These are phyloP conservation scores for Vitis hybrid DNA, from an alignment of 177 flowering plant genomes.

Conservation along the genomic window DNA sequence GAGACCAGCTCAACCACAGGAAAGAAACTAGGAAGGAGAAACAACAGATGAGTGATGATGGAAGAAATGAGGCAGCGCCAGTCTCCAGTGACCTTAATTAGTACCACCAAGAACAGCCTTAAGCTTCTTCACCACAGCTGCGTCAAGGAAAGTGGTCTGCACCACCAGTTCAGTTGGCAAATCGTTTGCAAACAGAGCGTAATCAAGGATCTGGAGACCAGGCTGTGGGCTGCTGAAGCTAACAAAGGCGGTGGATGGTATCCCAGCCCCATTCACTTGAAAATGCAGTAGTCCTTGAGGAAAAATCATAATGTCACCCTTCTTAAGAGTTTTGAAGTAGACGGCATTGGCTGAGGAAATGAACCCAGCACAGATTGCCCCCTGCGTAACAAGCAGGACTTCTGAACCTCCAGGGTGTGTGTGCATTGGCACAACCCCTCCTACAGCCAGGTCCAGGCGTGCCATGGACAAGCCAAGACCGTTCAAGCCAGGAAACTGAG, in stretches of 20 bases:
- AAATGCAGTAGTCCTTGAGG: conserved; percentile 71
- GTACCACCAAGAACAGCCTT: conserved; percentile 74
- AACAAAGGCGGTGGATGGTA: conserved; percentile 33
- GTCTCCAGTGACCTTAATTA: conserved; percentile 21
- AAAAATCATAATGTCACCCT: conserved; percentile 64
- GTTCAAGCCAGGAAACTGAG: conserved; percentile 49
- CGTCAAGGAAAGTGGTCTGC: conserved; percentile 56
- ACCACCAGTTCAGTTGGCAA: conserved; percentile 45
- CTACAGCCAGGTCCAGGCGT: conserved; percentile 43
- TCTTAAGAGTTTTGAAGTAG: conserved; percentile 40
- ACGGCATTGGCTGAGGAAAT: conserved; percentile 40
- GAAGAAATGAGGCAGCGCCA: too few species aligned
- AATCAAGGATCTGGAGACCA: conserved; percentile 59
- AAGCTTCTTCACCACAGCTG: conserved; percentile 58
- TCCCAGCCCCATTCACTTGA: conserved; percentile 47
- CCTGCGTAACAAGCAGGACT: conserved; percentile 43
- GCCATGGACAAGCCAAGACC: conserved; percentile 50
- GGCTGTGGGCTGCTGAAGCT: conserved; percentile 60
- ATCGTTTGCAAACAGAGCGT: conserved; percentile 51
- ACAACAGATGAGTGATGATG: too few species aligned
- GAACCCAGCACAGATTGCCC: conserved; percentile 51
- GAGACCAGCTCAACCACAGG: too few species aligned
- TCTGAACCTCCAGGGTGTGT: conserved; percentile 63
- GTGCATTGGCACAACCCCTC: conserved; percentile 65
- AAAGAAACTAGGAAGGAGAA: too few species aligned